A percentile compares a stretch with the other conserved stretches of the same genome.
These are phyloP conservation scores for Rosa chinensis DNA, from an alignment of 306 rosid genomes.

Conservation along the genomic window DNA sequence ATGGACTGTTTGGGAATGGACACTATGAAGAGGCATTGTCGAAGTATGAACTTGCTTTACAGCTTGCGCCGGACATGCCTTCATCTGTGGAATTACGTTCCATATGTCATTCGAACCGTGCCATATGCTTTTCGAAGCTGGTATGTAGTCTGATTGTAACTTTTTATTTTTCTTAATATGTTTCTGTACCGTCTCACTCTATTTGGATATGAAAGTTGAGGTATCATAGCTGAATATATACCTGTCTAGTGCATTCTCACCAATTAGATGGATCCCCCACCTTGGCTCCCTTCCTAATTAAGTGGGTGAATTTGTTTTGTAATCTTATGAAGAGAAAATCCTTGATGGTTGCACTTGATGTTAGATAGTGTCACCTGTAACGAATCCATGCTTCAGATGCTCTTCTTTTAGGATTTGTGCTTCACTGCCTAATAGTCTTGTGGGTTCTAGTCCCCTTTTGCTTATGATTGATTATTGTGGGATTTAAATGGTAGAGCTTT, in stretches of 20 bases:
- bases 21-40: constrained; percentile 75
- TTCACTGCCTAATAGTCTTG: background rate
- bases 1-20: constrained; percentile 59
- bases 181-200: background rate
- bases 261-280: too few species aligned
- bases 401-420: background rate
- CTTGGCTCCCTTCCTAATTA: too few species aligned
- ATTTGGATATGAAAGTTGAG: background rate
- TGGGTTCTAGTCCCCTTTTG: background rate
- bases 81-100: constrained; percentile 71
- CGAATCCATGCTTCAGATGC: background rate
- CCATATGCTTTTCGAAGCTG: constrained; percentile 66
- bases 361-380: background rate
- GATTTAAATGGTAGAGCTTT: background rate
- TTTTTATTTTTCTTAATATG: background rate
- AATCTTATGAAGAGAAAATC: background rate
- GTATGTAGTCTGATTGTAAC: constrained; percentile 36
- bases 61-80: constrained; percentile 63
- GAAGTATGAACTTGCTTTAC: constrained; percentile 65
- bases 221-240: background rate
- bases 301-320: too few species aligned
- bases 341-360: background rate
- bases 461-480: background rate
- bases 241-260: too few species aligned
- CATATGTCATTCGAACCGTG: constrained; percentile 73